phyloP scores from a whole-genome alignment of 2,329 filamentous ascomycete genomes.

The Sphaerulina musiva region DNA sequence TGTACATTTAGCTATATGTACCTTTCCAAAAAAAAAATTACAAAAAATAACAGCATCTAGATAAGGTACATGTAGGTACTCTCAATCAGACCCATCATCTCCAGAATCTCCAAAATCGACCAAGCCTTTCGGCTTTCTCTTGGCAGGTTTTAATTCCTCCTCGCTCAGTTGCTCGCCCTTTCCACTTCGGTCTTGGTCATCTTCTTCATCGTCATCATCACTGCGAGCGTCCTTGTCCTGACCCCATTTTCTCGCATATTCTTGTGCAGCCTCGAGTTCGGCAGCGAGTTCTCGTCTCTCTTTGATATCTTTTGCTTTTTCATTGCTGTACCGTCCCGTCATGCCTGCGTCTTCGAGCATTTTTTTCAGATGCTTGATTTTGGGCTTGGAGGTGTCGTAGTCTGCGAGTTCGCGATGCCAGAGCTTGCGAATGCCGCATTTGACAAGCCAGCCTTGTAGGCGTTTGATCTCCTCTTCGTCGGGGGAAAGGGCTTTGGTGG shows the following conservation, averaged over 20 bases:
- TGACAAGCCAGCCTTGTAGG: conserved; percentile 75
- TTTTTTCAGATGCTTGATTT: conserved; percentile 71
- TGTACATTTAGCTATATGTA: too few relatives aligned
- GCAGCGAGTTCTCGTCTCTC: conserved; percentile 76
- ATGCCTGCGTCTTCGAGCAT: conserved; percentile 81
- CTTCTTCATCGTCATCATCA: conserved; percentile 11
- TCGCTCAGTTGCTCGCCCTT: conserved; percentile 4
- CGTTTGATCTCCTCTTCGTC: conserved; percentile 79
- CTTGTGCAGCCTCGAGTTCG: conserved; percentile 76
- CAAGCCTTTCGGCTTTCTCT: conserved; percentile 30
- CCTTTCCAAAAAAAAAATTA: too few relatives aligned
- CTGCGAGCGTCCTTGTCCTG: conserved; percentile 22
- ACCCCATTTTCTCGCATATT: conserved; percentile 77
- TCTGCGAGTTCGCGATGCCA: conserved; percentile 80
- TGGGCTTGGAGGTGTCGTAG: conserved; percentile 65
- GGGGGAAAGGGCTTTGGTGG: conserved; percentile 42
- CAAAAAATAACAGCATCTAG: too few relatives aligned
- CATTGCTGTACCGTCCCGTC: conserved; percentile 77
- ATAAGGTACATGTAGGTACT: too few relatives aligned
- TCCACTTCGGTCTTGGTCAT: too few relatives aligned
- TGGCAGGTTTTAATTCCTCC: conserved; percentile 16
- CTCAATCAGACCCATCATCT: conserved; percentile 28
- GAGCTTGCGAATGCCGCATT: conserved; percentile 87
- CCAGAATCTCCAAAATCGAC: conserved; percentile 35
- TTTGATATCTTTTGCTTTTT: conserved; percentile 79